Conservation (phyloP, 164 flowering plant genomes). For the Liriodendron chinense region DNA sequence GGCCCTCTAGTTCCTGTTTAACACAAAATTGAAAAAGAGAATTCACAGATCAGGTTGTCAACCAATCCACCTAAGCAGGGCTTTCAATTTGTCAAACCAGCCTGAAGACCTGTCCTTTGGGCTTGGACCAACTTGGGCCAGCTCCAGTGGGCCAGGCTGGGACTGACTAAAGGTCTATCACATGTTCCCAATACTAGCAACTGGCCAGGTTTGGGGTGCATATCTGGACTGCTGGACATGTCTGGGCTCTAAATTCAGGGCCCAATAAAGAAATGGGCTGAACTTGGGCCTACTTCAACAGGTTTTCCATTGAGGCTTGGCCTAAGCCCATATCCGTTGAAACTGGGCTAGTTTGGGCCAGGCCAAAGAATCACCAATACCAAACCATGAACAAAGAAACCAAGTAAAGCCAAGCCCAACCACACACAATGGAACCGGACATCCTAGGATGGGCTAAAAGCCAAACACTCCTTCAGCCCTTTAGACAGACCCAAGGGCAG, state of each 20-base stretch:
- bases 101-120: background rate
- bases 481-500: background rate
- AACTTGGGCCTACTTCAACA: too few species aligned
- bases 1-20: constrained; percentile 38
- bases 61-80: background rate
- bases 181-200: too few species aligned
- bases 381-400: too few species aligned
- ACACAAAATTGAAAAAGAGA: background rate
- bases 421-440: too few species aligned
- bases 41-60: background rate
- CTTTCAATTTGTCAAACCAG: background rate
- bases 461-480: background rate
- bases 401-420: too few species aligned
- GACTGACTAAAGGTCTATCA: background rate
- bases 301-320: too few species aligned
- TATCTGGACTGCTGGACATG: too few species aligned
- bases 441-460: too few species aligned
- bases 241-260: background rate
- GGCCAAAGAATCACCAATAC: too few species aligned
- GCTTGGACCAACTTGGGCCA: background rate
- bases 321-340: too few species aligned
- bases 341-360: too few species aligned
- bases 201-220: too few species aligned
- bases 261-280: background rate
- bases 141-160: background rate